Evolutionary conservation across 768 basidiomycete genomes (phyloP), one percentile per base, ranked within the genome.

Genomic region (Rhodocollybia butyracea): DNA sequence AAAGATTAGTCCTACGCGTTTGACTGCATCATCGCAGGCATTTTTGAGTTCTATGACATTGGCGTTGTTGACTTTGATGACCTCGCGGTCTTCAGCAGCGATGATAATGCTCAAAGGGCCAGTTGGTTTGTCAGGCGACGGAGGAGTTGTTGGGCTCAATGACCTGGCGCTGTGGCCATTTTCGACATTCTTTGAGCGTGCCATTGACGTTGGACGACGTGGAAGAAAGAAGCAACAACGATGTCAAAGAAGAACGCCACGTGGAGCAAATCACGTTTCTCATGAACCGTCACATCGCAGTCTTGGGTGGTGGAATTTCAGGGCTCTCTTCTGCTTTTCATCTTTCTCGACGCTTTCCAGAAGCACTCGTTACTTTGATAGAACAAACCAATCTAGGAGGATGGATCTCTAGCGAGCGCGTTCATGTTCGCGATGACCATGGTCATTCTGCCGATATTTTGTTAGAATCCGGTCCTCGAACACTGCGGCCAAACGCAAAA

Each of bases 401-500:
- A n/a, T 98, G 94, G 95, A 80, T 93, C 1, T 76, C 72, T 51
- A 88, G 81, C 46, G 77, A 84, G 54, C 77, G 78, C 17, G 75
- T 86, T 21, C 60, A 70, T 7, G 60, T 89, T 8, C 64, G 69
- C 4, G 54, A 62, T 17, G 62, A 66, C 15, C 46, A 60, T 43
- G 60, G 63, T 15, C 66, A 56, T 38, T 60, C 66, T 38, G 66
- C 65, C 6, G 73, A 70, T 12, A 77, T 94, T 10, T 65, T 91
- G 3, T 73, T 98, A 5, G 96, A 99, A 73, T 78, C 82, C 22
- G 96, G 96, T 1, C 94, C 96, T 24, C 75, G 95, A 38, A 95
- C 91, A 15, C 73, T 99, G 29, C 71, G 94, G 34, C 92, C 95
- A 0, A 84, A 85, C 48, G 82, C 89, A 5, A 81, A 79, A 55